Evolutionary conservation across 805 yeast species (phyloP), one percentile per base, ranked within the genome.

Genomic region (Lipomyces mesembrius): DNA sequence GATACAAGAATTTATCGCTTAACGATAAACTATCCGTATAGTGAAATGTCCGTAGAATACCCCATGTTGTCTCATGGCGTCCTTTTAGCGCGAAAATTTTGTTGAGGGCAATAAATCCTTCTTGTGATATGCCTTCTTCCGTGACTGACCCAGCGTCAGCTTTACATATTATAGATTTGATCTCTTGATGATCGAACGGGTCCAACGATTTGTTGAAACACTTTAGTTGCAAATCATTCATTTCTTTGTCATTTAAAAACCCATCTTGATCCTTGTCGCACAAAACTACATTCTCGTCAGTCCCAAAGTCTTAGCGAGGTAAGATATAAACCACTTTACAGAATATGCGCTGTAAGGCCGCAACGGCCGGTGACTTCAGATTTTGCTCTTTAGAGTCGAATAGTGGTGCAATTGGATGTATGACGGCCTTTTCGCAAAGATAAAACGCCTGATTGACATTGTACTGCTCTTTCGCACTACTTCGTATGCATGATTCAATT

Each of bases 61-160:
- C 97, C 99, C 99, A 95, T 0, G 92, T 89, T 0, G 98, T 95
- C 76, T 95, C 99, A 76, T 95, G 98, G 39, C 98, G 81, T 0
- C 99, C 99, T 49, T 86, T 85, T 72, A 92, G 96, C 0, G 96
- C 96, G 76, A 90, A 95, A 32, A 91, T 78, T 74, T 88, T 90
- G 77, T 91, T 92, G 62, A 95, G 79, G 0, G 86, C 79, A 2
- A 95, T 78, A 74, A 95, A 95, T 0, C 96, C 98, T 57, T 84
- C 86, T 61, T 65, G 60, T 14, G 70, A 63, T 17, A 63, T 66
- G n/a, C 69, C 70, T 3, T 73, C 75, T 6, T 71, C 71, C 1
- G 70, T 46, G 49, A 68, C 72, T 1, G 66, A 61, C 67, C 62
- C 76, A 71, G 82, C 75, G 62, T 79, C 75, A 39, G 77, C 72